Percentiles rank a stretch among this genome's conserved stretches.
Evolutionary conservation across 2,329 filamentous ascomycete genomes (phyloP).

Genomic region (Nothophoma quercina): DNA sequence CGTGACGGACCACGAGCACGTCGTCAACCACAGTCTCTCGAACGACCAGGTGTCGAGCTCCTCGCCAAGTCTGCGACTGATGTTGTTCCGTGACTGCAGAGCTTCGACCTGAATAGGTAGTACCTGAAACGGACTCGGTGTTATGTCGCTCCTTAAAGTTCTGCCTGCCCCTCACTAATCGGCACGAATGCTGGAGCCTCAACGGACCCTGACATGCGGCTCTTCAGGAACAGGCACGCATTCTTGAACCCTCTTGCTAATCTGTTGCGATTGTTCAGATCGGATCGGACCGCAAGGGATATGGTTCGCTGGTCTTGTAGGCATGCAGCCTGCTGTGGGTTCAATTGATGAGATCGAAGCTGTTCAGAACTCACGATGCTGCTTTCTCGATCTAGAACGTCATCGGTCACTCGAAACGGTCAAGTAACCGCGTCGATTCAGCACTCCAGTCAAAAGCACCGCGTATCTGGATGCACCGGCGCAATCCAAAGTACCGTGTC

Average conservation of each 20-base stretch:
- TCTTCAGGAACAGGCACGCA: background rate
- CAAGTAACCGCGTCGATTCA: conserved; percentile 42
- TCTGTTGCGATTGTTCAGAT: background rate
- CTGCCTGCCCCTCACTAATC: conserved; percentile 9
- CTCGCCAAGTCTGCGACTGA: background rate
- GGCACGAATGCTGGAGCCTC: conserved; percentile 1
- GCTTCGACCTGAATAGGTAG: background rate
- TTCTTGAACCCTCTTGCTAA: no score
- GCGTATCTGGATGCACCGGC: conserved; percentile 33
- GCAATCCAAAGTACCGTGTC: conserved; percentile 27
- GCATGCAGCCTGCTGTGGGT: background rate
- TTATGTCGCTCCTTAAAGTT: conserved; percentile 7
- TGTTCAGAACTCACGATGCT: conserved; percentile 3
- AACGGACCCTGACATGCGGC: background rate
- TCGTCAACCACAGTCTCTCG: background rate
- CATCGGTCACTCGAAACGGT: conserved; percentile 47
- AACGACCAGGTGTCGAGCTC: background rate
- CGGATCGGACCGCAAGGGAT: background rate
- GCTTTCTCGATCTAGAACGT: conserved; percentile 36
- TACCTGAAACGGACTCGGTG: conserved; percentile 11
- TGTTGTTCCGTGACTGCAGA: background rate
- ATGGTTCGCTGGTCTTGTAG: background rate
- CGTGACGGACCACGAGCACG: background rate
- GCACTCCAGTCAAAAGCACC: conserved; percentile 42
- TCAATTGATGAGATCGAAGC: background rate